Evolutionary conservation across 257 asterid genomes (phyloP).

Genomic region (Jacaranda copaia): DNA sequence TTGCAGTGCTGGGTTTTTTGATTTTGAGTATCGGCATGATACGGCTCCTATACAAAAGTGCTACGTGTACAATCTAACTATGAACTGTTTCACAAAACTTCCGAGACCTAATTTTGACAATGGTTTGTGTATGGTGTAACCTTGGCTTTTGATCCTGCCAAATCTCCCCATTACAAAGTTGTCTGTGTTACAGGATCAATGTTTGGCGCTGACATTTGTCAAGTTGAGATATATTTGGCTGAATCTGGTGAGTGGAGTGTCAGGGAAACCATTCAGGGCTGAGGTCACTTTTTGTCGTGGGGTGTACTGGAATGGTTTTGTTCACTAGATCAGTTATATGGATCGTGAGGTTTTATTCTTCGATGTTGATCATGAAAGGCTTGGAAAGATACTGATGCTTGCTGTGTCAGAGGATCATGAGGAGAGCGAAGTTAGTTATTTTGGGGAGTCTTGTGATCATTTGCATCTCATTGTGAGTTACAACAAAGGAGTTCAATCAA

Average conservation of each 20-base stretch:
- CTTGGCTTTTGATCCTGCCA: slow-evolving; percentile 49
- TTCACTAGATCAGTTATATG: slow-evolving; percentile 22
- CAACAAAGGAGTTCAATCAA: neutral
- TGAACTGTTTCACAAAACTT: slow-evolving; percentile 31
- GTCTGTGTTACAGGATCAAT: slow-evolving; percentile 35
- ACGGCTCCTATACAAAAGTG: slow-evolving; percentile 11
- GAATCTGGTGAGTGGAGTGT: slow-evolving; percentile 41
- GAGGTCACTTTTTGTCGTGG: slow-evolving; percentile 2
- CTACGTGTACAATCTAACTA: slow-evolving; percentile 41
- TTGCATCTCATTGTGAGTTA: slow-evolving; percentile 30
- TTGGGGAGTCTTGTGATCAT: slow-evolving; percentile 42
- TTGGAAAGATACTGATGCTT: slow-evolving; percentile 22
- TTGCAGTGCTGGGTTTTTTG: slow-evolving; percentile 7
- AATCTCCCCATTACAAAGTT: slow-evolving; percentile 39
- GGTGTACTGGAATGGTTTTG: slow-evolving; percentile 37
- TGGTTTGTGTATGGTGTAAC: slow-evolving; percentile 22
- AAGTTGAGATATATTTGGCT: slow-evolving; percentile 43
- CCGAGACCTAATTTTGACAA: slow-evolving; percentile 20
- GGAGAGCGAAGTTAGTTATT: neutral
- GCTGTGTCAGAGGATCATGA: neutral
- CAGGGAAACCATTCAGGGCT: slow-evolving; percentile 21
- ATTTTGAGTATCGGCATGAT: neutral
- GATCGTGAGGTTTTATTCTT: slow-evolving; percentile 13
- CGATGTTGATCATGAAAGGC: slow-evolving; percentile 25
- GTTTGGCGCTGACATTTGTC: neutral